These are phyloP conservation scores for Candida pini DNA, from an alignment of 805 yeast species.

Conservation along the genomic window DNA sequence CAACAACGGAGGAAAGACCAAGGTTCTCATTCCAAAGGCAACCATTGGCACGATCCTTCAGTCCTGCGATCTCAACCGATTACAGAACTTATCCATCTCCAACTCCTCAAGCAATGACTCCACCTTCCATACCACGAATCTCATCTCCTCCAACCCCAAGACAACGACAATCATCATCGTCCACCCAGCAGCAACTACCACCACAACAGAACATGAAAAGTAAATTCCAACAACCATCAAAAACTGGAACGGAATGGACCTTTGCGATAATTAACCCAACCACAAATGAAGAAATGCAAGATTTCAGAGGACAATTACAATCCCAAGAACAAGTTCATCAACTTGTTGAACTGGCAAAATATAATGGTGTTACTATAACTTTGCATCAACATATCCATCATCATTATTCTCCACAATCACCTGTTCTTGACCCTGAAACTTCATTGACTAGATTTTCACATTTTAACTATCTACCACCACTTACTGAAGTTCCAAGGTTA, in stretches of 20 bases:
- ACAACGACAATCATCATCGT: neutral
- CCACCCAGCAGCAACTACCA: neutral
- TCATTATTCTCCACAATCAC: constrained; percentile 51
- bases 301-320: constrained; percentile 43
- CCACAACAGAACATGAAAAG: neutral
- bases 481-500: constrained; percentile 64
- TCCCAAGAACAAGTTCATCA: constrained; percentile 50
- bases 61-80: constrained; percentile 6
- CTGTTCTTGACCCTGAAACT: constrained; percentile 42
- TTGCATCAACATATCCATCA: constrained; percentile 86
- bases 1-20: neutral
- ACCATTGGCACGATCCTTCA: constrained; percentile 10
- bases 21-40: constrained; percentile 13
- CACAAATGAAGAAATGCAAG: constrained; percentile 37
- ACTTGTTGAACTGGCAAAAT: constrained; percentile 55
- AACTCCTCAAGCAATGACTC: constrained; percentile 3
- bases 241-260: constrained; percentile 51
- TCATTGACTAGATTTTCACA: constrained; percentile 58
- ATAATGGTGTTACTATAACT: constrained; percentile 52
- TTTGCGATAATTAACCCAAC: constrained; percentile 44
- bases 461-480: constrained; percentile 68
- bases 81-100: constrained; percentile 8
- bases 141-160: neutral
- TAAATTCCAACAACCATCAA: constrained; percentile 22
- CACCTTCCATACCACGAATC: no score